phyloP scores from a whole-genome alignment of 768 basidiomycete genomes.

The Podaxis rugospora region DNA sequence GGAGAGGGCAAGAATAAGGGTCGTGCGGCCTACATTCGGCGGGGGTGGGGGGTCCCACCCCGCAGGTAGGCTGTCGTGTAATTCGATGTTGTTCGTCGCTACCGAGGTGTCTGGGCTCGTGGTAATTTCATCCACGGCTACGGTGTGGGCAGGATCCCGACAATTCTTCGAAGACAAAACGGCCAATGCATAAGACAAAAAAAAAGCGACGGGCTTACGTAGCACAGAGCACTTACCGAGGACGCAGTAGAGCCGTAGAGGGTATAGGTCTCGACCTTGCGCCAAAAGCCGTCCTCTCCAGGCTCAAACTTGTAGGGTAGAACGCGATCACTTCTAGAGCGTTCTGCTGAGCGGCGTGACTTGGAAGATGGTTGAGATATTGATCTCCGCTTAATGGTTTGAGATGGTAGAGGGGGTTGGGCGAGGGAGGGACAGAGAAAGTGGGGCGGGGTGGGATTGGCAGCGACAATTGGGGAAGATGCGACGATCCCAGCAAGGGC shows the following conservation, averaged over 20 bases:
- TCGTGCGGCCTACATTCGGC: slow-evolving; percentile 30
- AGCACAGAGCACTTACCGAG: slow-evolving; percentile 32
- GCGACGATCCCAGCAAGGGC: slow-evolving; percentile 51
- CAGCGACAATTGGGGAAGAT: slow-evolving; percentile 39
- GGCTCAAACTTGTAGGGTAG: slow-evolving; percentile 54
- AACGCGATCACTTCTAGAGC: slow-evolving; percentile 14
- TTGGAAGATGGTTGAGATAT: slow-evolving; percentile 14
- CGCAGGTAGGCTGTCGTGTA: slow-evolving; percentile 41
- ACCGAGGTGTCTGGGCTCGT: slow-evolving; percentile 17
- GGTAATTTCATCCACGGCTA: slow-evolving; percentile 19
- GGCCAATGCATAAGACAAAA: neutral
- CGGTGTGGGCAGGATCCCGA: slow-evolving; percentile 21
- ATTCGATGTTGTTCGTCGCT: slow-evolving; percentile 22
- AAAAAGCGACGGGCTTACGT: neutral
- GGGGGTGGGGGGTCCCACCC: slow-evolving; percentile 40
- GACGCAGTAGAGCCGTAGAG: slow-evolving; percentile 71
- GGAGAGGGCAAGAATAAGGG: slow-evolving; percentile 51
- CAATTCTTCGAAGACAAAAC: slow-evolving; percentile 16
- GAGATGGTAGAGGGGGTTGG: neutral
- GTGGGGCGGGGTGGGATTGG: slow-evolving; percentile 48
- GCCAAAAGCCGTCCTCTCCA: slow-evolving; percentile 56
- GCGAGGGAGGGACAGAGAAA: slow-evolving; percentile 57
- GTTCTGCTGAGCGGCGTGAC: neutral
- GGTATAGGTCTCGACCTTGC: slow-evolving; percentile 48
- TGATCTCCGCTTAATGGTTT: slow-evolving; percentile 10